phyloP scores from a whole-genome alignment of 2,329 filamentous ascomycete genomes.

The Rhexocercosporidium sp. region DNA sequence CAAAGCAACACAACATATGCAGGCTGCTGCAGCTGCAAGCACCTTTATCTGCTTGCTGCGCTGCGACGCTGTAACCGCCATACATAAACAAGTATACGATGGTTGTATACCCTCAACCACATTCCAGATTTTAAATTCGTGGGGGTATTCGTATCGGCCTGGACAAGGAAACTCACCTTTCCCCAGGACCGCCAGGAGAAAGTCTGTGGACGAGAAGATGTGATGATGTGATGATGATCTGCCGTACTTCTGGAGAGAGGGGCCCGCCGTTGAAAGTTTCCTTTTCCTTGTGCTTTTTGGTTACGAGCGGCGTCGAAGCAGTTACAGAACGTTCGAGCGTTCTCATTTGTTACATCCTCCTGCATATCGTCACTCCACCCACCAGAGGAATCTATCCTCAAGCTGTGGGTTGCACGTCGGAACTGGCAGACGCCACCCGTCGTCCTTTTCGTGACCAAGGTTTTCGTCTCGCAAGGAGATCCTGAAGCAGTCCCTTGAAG shows the following conservation, averaged over 20 bases:
- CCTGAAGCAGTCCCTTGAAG: background rate
- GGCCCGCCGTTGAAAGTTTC: background rate
- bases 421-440: background rate
- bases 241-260: background rate
- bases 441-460: background rate
- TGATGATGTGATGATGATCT: background rate
- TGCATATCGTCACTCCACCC: background rate
- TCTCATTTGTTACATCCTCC: constrained; percentile 11
- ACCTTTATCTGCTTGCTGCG: background rate
- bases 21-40: background rate
- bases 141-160: background rate
- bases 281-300: background rate
- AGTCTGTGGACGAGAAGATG: background rate
- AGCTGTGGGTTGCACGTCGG: constrained; percentile 1
- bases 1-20: constrained; percentile 9
- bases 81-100: constrained; percentile 1
- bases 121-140: background rate
- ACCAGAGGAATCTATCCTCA: background rate
- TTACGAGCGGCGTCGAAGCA: background rate
- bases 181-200: background rate
- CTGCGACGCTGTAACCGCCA: background rate
- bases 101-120: background rate
- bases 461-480: background rate
- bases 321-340: constrained; percentile 7
- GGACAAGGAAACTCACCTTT: background rate